A percentile compares a stretch with the other conserved stretches of the same genome.
These are phyloP conservation scores for Hydnomerulius pinastri DNA, from an alignment of 768 basidiomycete species.

Conservation along the genomic window DNA sequence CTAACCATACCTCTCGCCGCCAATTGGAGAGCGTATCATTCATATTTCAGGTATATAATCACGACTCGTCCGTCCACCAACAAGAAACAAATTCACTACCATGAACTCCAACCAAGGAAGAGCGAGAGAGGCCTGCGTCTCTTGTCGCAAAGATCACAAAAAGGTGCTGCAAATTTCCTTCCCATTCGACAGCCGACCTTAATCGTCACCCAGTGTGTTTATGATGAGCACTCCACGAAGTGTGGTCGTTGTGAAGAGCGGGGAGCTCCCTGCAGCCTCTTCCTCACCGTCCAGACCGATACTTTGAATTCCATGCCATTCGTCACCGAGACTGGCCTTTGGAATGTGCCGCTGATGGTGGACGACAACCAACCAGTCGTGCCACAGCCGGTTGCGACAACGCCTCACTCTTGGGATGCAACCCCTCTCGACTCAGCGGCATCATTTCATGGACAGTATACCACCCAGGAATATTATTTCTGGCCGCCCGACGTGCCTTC, in stretches of 20 bases:
- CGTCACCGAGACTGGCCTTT: not conserved
- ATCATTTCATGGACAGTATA: not conserved
- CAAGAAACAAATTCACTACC: constrained; percentile 2
- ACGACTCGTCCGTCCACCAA: not conserved
- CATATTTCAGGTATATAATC: constrained; percentile 23
- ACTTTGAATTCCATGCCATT: not conserved
- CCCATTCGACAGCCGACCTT: not conserved
- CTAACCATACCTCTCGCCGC: constrained; percentile 5
- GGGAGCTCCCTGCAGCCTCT: constrained; percentile 17
- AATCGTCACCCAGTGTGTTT: constrained; percentile 16
- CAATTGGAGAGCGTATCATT: constrained; percentile 10
- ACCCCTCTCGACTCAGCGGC: constrained; percentile 5
- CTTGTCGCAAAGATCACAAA: constrained; percentile 28
- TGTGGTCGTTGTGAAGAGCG: constrained; percentile 21
- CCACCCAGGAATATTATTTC: constrained; percentile 1
- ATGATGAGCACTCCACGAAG: constrained; percentile 10
- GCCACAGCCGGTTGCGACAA: not conserved
- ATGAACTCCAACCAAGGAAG: constrained; percentile 24
- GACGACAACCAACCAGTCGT: not conserved
- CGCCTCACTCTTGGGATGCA: constrained; percentile 8
- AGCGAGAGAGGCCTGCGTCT: constrained; percentile 27
- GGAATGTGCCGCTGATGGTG: not conserved
- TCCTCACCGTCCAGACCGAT: constrained; percentile 3
- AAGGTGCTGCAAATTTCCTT: constrained; percentile 12
- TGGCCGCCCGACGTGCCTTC: not conserved